A percentile compares a stretch with the other conserved stretches of the same genome.
Conservation (phyloP, 1,284 basidiomycete genomes). For the Leccinum colubrinum region DNA sequence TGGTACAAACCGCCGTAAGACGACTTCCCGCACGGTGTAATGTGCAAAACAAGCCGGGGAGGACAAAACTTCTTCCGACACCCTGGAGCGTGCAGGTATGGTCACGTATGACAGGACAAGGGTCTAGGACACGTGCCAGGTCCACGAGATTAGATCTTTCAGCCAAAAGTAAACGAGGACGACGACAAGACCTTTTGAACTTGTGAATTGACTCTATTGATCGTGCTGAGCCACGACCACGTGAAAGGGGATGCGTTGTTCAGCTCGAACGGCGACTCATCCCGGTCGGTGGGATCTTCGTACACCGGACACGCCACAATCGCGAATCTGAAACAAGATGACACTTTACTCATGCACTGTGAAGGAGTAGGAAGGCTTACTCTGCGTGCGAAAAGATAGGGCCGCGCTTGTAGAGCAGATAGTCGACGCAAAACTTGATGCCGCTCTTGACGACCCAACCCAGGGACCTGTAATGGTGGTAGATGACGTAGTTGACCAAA, state of each 20-base stretch:
- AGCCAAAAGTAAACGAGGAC: constrained; percentile 8
- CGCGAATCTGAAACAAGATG: constrained; percentile 67
- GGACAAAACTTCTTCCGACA: constrained; percentile 51
- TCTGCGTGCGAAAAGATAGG: constrained; percentile 97
- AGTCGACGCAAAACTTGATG: constrained; percentile 97
- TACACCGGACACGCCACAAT: constrained; percentile 89
- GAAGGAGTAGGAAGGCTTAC: constrained; percentile 44
- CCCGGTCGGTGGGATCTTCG: constrained; percentile 74
- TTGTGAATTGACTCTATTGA: constrained; percentile 95
- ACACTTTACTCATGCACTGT: not conserved
- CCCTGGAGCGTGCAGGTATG: constrained; percentile 69
- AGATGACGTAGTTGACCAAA: constrained; percentile 86
- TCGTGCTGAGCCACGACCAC: constrained; percentile 97
- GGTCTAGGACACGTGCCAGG: constrained; percentile 52
- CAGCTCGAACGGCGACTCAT: constrained; percentile 57
- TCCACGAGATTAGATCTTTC: not conserved
- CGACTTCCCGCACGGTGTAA: constrained; percentile 85
- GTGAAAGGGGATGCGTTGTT: constrained; percentile 71
- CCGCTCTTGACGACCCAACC: constrained; percentile 98
- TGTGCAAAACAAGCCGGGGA: constrained; percentile 70
- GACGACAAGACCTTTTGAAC: constrained; percentile 86
- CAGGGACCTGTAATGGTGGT: constrained; percentile 94
- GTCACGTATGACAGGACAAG: constrained; percentile 89
- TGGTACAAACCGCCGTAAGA: constrained; percentile 84
- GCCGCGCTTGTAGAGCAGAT: constrained; percentile 91